Percentiles rank a stretch among this genome's conserved stretches.
Evolutionary conservation across 345 rosid genomes (phyloP).

Genomic region (Nephelium lappaceum): DNA sequence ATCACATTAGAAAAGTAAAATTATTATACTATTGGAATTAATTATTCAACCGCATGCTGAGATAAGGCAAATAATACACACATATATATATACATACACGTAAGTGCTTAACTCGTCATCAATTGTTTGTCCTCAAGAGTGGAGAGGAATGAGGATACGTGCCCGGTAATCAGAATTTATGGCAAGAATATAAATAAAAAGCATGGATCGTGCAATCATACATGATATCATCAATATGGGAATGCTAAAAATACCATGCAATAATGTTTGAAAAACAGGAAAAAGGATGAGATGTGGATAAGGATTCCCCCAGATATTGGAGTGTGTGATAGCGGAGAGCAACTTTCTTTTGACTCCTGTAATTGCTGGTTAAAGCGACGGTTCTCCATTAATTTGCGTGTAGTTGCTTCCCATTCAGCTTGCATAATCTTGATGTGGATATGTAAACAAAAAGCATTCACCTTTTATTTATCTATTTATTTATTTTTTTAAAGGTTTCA

Average conservation of each 20-base stretch:
- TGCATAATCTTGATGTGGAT: constrained; percentile 29
- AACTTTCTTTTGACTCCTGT: background rate
- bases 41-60: constrained; percentile 15
- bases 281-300: background rate
- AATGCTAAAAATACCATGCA: background rate
- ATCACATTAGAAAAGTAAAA: too few relatives aligned
- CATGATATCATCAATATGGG: too few relatives aligned
- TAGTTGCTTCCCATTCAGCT: constrained; percentile 47
- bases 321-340: constrained; percentile 6
- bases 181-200: too few relatives aligned
- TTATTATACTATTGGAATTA: too few relatives aligned
- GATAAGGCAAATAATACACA: background rate
- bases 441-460: background rate
- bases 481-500: too few relatives aligned
- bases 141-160: background rate
- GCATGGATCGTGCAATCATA: too few relatives aligned
- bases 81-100: background rate
- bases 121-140: constrained; percentile 9
- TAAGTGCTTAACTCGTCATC: constrained; percentile 10
- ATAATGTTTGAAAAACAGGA: too few relatives aligned
- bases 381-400: background rate
- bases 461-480: too few relatives aligned
- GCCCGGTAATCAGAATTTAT: too few relatives aligned
- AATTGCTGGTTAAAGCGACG: background rate
- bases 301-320: background rate